A percentile compares a stretch with the other conserved stretches of the same genome.
Conservation (phyloP, 495 filamentous ascomycete genomes). For the Aspergillus saccharolyticus region DNA sequence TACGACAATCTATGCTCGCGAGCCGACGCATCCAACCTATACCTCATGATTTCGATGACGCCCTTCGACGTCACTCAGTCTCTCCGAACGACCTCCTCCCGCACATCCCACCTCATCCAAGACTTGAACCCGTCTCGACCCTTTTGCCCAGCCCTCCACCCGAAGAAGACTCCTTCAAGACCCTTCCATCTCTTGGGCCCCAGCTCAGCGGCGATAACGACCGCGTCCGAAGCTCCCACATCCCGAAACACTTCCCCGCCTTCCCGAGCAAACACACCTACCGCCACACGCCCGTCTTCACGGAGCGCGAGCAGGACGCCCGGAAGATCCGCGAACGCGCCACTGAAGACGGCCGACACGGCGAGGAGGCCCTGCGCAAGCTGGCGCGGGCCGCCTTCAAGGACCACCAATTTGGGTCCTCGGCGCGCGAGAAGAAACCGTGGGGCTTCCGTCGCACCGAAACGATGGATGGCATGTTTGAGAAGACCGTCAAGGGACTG, state of each 20-base stretch:
- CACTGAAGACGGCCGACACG: slow-evolving; percentile 66
- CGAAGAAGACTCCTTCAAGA: slow-evolving; percentile 36
- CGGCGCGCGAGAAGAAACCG: slow-evolving; percentile 37
- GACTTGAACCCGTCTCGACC: slow-evolving; percentile 26
- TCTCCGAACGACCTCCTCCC: slow-evolving; percentile 37
- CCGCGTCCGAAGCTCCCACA: slow-evolving; percentile 45
- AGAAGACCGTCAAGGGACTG: slow-evolving; percentile 40
- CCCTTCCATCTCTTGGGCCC: slow-evolving; percentile 45
- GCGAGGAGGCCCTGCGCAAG: slow-evolving; percentile 67
- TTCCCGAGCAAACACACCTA: slow-evolving; percentile 74
- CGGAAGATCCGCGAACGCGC: slow-evolving; percentile 67
- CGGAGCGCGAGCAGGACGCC: slow-evolving; percentile 62
- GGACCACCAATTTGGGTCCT: slow-evolving; percentile 35
- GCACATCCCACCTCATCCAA: slow-evolving; percentile 32
- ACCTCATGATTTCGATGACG: slow-evolving; percentile 65
- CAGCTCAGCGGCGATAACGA: slow-evolving; percentile 50
- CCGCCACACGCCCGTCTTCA: slow-evolving; percentile 60
- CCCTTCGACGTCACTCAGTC: slow-evolving; percentile 40
- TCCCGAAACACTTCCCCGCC: slow-evolving; percentile 63
- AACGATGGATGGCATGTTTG: slow-evolving; percentile 47
- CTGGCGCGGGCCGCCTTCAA: slow-evolving; percentile 51
- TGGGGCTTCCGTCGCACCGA: slow-evolving; percentile 42
- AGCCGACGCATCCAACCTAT: slow-evolving; percentile 57
- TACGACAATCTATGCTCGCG: slow-evolving; percentile 58
- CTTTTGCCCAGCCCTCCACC: slow-evolving; percentile 45